Base-by-base conservation (phyloP, 2,329 filamentous ascomycete genomes). In the Hirsutella rhossiliensis region DNA sequence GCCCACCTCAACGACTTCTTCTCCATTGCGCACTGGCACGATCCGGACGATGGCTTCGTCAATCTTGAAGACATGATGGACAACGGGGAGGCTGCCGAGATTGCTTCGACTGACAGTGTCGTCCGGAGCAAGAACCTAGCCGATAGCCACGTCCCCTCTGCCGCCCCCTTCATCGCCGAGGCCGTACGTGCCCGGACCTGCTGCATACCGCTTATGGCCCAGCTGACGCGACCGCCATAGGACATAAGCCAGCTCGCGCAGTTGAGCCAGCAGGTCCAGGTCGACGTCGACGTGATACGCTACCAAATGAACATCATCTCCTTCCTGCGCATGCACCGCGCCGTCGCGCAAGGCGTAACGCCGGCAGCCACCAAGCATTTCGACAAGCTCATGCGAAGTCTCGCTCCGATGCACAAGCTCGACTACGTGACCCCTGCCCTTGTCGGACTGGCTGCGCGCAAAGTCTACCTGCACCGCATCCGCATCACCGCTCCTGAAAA, bases 281-380 rank as follows among this genome's bases (percentile, higher is more conserved):
- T 88, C 23, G 84, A 80, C 46, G 75, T 89, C 18, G 88, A 96
- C 51, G 76, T 96, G 3, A 71, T 78, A 46, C 79, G 86, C 38
- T 97, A 97, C 61, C 75, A 90, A 46, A 82, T 90, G 69, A 90
- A 97, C 62, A 78, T 97, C 32, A 69, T 90, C 42, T 78, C 88
- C 3, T 96, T 94, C 59, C 72, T 97, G 52, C 82, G 92, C 27
- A 75, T 94, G 60, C 89, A 94, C 62, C 82, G 90, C 43, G 89
- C 87, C 41, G 84, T 96, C 23, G 76, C 76, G 17, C 78, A 82
- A 13, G 87, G 88, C 37, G 76, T 94, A 42, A 83, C 86, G 12
- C 82, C 90, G 0, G 65, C 74, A 34, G 87, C 88, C 1, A 95
- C 88, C 2, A 77, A 78, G 40, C 82, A 95, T 56, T 81, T 97